phyloP scores from a whole-genome alignment of 1,139 yeast genomes.

The Lodderomyces theae region DNA sequence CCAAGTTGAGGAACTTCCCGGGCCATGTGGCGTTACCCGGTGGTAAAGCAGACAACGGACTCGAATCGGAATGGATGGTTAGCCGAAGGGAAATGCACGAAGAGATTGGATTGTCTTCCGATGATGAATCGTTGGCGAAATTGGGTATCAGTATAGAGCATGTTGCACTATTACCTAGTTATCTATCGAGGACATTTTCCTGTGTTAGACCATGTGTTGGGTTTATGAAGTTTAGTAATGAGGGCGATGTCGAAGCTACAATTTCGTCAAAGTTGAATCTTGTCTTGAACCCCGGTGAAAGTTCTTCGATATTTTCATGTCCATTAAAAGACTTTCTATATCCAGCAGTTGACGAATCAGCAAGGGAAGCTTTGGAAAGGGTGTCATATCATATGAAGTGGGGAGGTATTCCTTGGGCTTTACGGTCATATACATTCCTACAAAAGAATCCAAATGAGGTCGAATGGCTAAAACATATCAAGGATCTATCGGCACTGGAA shows the following conservation, averaged over 20 bases:
- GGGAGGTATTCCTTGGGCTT: slow-evolving; percentile 71
- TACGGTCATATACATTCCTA: slow-evolving; percentile 62
- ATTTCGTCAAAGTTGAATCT: slow-evolving; percentile 33
- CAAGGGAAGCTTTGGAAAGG: slow-evolving; percentile 45
- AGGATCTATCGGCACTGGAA: slow-evolving; percentile 50
- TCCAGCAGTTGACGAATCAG: slow-evolving; percentile 29
- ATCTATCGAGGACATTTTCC: slow-evolving; percentile 72
- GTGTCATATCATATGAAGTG: slow-evolving; percentile 46
- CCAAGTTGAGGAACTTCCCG: slow-evolving; percentile 66
- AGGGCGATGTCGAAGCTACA: slow-evolving; percentile 18
- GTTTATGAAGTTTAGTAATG: slow-evolving; percentile 36
- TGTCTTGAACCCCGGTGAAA: slow-evolving; percentile 67
- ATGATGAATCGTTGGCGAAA: slow-evolving; percentile 38
- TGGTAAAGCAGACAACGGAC: slow-evolving; percentile 69
- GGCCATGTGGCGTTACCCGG: slow-evolving; percentile 93
- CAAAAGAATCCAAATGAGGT: slow-evolving; percentile 54
- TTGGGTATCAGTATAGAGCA: slow-evolving; percentile 58
- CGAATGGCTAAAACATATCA: slow-evolving; percentile 59
- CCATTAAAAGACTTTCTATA: slow-evolving; percentile 62
- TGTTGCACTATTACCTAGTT: slow-evolving; percentile 65
- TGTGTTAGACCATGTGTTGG: slow-evolving; percentile 85
- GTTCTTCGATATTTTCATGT: slow-evolving; percentile 63
- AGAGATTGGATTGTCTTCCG: slow-evolving; percentile 71
- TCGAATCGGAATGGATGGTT: slow-evolving; percentile 67
- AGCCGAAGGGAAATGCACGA: slow-evolving; percentile 83